These are phyloP conservation scores for Cetraspora pellucida DNA, from an alignment of 192 early-diverging fungal species.

Conservation along the genomic window DNA sequence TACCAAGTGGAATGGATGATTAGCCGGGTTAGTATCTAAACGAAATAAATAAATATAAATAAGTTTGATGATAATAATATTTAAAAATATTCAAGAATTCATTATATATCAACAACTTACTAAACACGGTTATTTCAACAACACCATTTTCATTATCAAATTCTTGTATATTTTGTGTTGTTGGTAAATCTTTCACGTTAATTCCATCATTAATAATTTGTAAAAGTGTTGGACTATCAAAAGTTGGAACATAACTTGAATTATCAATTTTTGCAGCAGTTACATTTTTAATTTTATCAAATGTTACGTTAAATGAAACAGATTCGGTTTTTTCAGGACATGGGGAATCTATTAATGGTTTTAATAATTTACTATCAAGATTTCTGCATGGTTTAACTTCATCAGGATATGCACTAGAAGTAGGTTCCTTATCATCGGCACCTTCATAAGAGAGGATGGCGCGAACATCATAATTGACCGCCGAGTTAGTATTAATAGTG, in stretches of 20 bases:
- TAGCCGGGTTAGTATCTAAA: too few species aligned
- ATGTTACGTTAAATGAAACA: neutral
- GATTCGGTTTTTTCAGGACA: neutral
- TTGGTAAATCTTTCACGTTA: too few species aligned
- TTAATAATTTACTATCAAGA: slow-evolving; percentile 33
- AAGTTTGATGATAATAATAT: too few species aligned
- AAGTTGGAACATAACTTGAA: neutral
- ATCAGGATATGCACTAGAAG: neutral
- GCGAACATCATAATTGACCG: slow-evolving; percentile 34
- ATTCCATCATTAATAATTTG: too few species aligned
- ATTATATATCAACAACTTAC: too few species aligned
- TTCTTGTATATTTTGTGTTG: too few species aligned
- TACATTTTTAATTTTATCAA: neutral
- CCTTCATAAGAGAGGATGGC: slow-evolving; percentile 47
- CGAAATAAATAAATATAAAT: too few species aligned
- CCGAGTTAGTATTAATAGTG: slow-evolving; percentile 37
- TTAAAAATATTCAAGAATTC: too few species aligned
- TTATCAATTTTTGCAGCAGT: neutral
- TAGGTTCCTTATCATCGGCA: slow-evolving; percentile 27
- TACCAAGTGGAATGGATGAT: too few species aligned
- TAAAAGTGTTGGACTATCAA: neutral
- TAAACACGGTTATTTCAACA: too few species aligned
- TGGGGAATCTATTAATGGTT: neutral
- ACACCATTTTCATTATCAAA: too few species aligned
- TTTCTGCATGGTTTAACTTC: neutral